phyloP scores from a whole-genome alignment of 768 basidiomycete species.

The Rhodotorula sphaerocarpa region DNA sequence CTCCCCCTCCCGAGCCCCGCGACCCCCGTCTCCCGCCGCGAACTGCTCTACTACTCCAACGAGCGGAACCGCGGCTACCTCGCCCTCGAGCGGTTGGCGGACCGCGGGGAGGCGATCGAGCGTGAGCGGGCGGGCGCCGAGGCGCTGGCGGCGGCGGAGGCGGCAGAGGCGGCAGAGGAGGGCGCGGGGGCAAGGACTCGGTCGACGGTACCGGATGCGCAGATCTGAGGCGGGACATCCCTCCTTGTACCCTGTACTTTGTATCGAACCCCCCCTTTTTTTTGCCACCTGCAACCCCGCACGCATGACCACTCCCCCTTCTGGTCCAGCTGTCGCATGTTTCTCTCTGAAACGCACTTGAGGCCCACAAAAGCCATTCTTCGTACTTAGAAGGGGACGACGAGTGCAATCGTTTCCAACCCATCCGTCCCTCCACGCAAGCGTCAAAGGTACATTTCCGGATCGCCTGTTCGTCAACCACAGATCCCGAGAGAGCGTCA shows the following conservation, averaged over 20 bases:
- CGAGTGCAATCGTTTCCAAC: no score
- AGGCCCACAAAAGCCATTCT: no score
- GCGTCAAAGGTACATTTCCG: slow-evolving; percentile 1
- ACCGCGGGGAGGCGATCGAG: not conserved
- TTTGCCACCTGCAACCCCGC: no score
- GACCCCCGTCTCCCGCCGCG: slow-evolving; percentile 37
- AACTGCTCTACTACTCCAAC: slow-evolving; percentile 41
- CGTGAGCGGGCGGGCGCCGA: not conserved
- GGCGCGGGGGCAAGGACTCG: no score
- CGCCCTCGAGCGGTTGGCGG: not conserved
- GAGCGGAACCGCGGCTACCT: slow-evolving; percentile 37
- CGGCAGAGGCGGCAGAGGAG: not conserved
- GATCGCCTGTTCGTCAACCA: slow-evolving; percentile 5
- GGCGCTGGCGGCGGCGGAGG: not conserved
- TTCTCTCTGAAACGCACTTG: no score
- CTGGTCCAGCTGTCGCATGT: no score
- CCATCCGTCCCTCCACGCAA: no score
- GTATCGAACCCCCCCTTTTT: not conserved
- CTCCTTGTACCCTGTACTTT: not conserved
- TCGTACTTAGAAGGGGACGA: no score
- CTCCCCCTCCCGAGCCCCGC: slow-evolving; percentile 32
- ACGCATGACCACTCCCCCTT: no score
- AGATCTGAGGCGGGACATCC: not conserved
- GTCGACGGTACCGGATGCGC: no score
- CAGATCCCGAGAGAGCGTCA: not conserved